Conservation (phyloP, 1,139 yeast species). For the Nematodospora anomalae region DNA sequence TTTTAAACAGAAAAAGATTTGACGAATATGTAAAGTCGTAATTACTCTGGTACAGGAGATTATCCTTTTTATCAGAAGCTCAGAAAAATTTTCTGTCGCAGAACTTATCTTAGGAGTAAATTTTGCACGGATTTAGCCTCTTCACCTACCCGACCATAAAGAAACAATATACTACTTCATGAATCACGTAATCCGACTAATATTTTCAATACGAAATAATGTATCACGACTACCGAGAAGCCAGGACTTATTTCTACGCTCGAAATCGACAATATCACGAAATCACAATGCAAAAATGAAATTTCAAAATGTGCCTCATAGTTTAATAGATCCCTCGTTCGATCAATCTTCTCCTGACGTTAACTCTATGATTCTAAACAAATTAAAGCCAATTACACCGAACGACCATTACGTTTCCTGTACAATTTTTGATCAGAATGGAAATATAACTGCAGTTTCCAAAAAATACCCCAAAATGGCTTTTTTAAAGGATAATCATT, state of each 20-base stretch:
- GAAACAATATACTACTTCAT: no score
- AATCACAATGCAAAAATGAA: not conserved
- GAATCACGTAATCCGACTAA: not conserved
- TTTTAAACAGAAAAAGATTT: no score
- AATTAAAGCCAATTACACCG: slow-evolving; percentile 58
- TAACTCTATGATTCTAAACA: slow-evolving; percentile 21
- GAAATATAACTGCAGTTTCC: slow-evolving; percentile 72
- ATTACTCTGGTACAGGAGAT: no score
- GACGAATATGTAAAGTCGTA: no score
- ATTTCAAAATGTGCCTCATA: not conserved
- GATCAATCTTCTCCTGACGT: slow-evolving; percentile 2
- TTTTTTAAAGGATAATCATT: slow-evolving; percentile 70
- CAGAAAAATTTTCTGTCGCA: not conserved
- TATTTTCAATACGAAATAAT: not conserved
- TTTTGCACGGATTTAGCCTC: no score
- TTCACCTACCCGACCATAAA: no score
- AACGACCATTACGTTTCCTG: slow-evolving; percentile 61
- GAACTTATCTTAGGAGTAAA: no score
- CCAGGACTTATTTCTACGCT: not conserved
- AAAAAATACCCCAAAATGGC: slow-evolving; percentile 76
- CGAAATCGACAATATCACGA: not conserved
- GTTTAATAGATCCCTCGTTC: slow-evolving; percentile 1
- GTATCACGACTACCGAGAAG: not conserved
- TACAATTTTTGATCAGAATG: slow-evolving; percentile 71
- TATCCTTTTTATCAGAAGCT: not conserved